Evolutionary conservation across 2,329 filamentous ascomycete genomes (phyloP), one percentile per base, ranked within the genome.

Genomic region (Colletotrichum zoysiae): DNA sequence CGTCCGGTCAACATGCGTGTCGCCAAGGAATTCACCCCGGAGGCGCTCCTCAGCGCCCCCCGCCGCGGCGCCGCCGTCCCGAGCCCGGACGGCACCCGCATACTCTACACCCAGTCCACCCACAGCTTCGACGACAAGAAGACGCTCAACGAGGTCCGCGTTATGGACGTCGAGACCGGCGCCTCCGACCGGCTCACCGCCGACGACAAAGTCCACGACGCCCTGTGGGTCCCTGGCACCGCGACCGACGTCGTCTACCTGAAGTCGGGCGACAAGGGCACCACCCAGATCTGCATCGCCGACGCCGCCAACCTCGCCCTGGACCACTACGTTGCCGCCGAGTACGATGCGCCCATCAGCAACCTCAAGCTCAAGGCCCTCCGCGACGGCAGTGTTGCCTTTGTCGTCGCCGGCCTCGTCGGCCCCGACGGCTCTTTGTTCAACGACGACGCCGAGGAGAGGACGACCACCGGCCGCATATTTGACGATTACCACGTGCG

Each of bases 101-200:
- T 83, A 9, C 76, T 86, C 51, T 82, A 82, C 75, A 83, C 82
- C 23, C 75, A 85, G 57, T 79, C 81, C 7, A 79, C 79, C 35
- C 80, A 85, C 71, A 76, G 77, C 40, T 78, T 83, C 60, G 77
- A 75, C 44, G 75, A 76, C 18, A 79, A 77, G 40, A 80, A 78
- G 55, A 78, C 76, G 20, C 64, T 70, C 3, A 79, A 78, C 23
- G 79, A 82, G 65, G 75, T 82, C 55, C 77, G 79, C 14, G 71
- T 83, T 26, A 75, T 83, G 67, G 67, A 81, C 42, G 74, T 85
- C 8, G 69, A 75, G 11, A 78, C 76, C 1, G 78, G 79, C 8
- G 62, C 66, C 8, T 80, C 78, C 2, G 50, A 71, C 11, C 74
- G 73, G 58, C 73, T 81, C 59, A 74, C 77, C 11, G 75, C 76